phyloP scores from a whole-genome alignment of 495 filamentous ascomycete species.

The Tuber melanosporum region DNA sequence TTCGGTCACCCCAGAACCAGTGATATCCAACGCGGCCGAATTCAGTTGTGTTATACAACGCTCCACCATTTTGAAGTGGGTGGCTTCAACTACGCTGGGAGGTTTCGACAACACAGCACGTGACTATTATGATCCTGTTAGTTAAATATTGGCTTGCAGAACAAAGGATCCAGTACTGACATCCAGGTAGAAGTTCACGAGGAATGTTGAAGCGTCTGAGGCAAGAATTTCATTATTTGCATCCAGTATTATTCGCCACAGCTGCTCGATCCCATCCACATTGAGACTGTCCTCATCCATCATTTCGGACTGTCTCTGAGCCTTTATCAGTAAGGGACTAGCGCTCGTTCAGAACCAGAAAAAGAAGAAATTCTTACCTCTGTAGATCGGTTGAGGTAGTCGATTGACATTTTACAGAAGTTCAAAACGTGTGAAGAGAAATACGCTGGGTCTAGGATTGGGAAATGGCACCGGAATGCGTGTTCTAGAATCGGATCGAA shows the following conservation, averaged over 20 bases:
- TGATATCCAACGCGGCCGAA: slow-evolving; percentile 50
- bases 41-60: slow-evolving; percentile 72
- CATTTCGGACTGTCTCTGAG: slow-evolving; percentile 19
- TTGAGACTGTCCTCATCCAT: slow-evolving; percentile 47
- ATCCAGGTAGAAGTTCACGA: slow-evolving; percentile 72
- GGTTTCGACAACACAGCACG: slow-evolving; percentile 22
- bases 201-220: slow-evolving; percentile 56
- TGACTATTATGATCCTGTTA: slow-evolving; percentile 30
- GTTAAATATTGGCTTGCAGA: slow-evolving; percentile 44
- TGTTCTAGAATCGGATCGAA: slow-evolving; percentile 35
- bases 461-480: slow-evolving; percentile 36
- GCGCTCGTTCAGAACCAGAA: not conserved
- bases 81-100: slow-evolving; percentile 51
- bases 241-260: slow-evolving; percentile 77
- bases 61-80: slow-evolving; percentile 72
- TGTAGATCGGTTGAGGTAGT: slow-evolving; percentile 38
- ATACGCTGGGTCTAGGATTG: slow-evolving; percentile 32
- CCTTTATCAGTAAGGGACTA: not conserved
- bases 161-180: slow-evolving; percentile 42
- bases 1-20: not conserved
- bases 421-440: slow-evolving; percentile 36
- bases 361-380: slow-evolving; percentile 23
- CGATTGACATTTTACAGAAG: slow-evolving; percentile 39
- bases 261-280: slow-evolving; percentile 61
- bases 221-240: slow-evolving; percentile 66